Evolutionary conservation across 768 basidiomycete genomes (phyloP).

Genomic region (Leccinum sublutescens): DNA sequence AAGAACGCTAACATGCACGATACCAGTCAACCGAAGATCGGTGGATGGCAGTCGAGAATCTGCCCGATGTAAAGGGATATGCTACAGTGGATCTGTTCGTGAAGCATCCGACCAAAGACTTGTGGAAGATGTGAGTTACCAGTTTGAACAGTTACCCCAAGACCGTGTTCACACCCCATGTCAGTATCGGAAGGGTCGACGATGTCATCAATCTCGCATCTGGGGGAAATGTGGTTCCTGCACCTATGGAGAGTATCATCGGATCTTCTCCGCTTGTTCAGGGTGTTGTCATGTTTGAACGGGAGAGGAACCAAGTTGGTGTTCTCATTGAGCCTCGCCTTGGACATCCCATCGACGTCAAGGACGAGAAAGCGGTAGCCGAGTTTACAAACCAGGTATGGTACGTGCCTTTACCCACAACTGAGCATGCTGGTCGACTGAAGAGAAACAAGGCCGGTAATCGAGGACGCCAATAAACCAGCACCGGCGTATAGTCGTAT

Average conservation of each 20-base stretch:
- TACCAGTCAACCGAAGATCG: neutral
- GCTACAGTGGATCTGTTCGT: conserved; percentile 44
- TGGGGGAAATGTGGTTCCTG: conserved; percentile 25
- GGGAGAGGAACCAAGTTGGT: conserved; percentile 32
- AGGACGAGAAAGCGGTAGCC: conserved; percentile 22
- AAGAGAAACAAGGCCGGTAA: conserved; percentile 31
- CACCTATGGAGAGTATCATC: conserved; percentile 29
- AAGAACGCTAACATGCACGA: neutral
- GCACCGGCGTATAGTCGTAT: conserved; percentile 44
- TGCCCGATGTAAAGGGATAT: conserved; percentile 40
- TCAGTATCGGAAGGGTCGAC: conserved; percentile 34
- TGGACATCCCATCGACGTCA: conserved; percentile 18
- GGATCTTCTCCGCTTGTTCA: conserved; percentile 20
- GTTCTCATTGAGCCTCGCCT: conserved; percentile 31
- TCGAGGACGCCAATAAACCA: conserved; percentile 43
- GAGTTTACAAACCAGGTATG: conserved; percentile 34
- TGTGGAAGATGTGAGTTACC: conserved; percentile 35
- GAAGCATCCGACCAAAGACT: conserved; percentile 42
- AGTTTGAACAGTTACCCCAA: neutral
- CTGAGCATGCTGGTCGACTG: neutral
- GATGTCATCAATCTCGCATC: conserved; percentile 33
- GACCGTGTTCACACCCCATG: neutral
- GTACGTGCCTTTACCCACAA: conserved; percentile 12
- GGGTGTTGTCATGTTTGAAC: conserved; percentile 35
- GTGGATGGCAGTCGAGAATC: conserved; percentile 30